Conservation (phyloP, 2,329 filamentous ascomycete species). For the Herpotrichia juniperi region DNA sequence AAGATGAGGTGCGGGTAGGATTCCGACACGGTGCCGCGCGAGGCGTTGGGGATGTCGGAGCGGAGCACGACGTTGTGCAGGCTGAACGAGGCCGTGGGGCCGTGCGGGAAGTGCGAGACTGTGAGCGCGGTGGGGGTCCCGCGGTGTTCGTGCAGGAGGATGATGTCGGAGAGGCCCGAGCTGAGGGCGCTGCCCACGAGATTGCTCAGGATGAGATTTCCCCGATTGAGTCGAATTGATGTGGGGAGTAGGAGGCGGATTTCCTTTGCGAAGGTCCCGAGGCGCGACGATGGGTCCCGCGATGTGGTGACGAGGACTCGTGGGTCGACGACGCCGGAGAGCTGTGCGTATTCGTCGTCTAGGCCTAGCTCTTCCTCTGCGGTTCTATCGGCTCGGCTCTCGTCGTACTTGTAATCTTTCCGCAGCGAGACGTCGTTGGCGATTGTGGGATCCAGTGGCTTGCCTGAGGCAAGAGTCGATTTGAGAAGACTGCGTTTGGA, state of each 20-base stretch:
- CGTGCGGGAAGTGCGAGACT: constrained; percentile 85
- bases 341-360: constrained; percentile 85
- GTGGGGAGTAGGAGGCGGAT: constrained; percentile 84
- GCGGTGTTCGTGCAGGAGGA: constrained; percentile 80
- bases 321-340: constrained; percentile 86
- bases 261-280: constrained; percentile 93
- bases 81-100: constrained; percentile 85
- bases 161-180: constrained; percentile 80
- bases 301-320: constrained; percentile 89
- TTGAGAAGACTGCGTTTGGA: constrained; percentile 87
- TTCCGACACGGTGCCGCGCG: constrained; percentile 87
- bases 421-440: constrained; percentile 83
- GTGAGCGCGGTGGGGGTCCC: constrained; percentile 91
- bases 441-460: constrained; percentile 80
- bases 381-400: constrained; percentile 71
- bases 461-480: constrained; percentile 87
- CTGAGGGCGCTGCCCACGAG: constrained; percentile 82
- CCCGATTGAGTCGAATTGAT: constrained; percentile 85
- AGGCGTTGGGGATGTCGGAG: constrained; percentile 87
- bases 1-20: constrained; percentile 90
- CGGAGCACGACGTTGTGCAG: constrained; percentile 92
- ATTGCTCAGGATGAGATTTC: constrained; percentile 86
- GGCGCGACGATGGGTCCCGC: constrained; percentile 80
- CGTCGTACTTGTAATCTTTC: constrained; percentile 90
- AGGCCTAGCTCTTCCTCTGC: constrained; percentile 71